Base-by-base conservation (phyloP, 352 stramenopile genomes). In the Globisporangium nodosum region DNA sequence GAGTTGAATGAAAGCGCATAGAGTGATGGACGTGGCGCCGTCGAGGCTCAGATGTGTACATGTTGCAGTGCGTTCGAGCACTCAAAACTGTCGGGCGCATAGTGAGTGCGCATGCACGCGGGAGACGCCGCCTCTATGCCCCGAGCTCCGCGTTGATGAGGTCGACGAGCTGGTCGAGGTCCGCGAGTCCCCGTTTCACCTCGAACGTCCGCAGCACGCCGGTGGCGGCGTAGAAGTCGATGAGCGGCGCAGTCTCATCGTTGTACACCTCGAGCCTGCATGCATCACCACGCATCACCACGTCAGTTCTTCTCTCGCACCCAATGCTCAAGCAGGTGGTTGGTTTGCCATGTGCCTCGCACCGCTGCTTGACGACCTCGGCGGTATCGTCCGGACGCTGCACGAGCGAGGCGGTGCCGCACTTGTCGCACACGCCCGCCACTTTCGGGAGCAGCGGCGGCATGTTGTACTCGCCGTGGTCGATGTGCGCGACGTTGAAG, bases 401-500 rank as follows among this genome's bases (percentile, higher is more conserved):
- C 37, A 93, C 75, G 16, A 97, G 81, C 47, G 81, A 76, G 15
- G 67, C 46, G 35, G 75, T 68, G 56, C 88, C 86, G 56, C 89
- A 96, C 20, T 75, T 76, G 69, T 95, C 89, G 49, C 85, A 92
- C 16, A 91, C 68, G 21, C 80, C 81, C 13, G 86, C 75, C 5
- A 85, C 80, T 67, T 94, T 91, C n/a, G 89, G 89, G 8, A 96
- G 73, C 56, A 97, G 64, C 30, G 88, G 85, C 8, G 89, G 89
- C 89, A 96, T 97, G 56, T 94, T 72, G 64, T 95, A 94, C 66
- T 90, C 85, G 60, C 84, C 85, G 37, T 81, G 46, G 60, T 95
- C 77, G 65, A 96, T 96, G 64, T 82, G 78, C 24, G 88, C 82
- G 27, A 97, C 81, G 63, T 97, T 97, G 74, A 91, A 97, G 58